Conservation (phyloP, 305 asterid genomes). For the Rubia peregrina region DNA sequence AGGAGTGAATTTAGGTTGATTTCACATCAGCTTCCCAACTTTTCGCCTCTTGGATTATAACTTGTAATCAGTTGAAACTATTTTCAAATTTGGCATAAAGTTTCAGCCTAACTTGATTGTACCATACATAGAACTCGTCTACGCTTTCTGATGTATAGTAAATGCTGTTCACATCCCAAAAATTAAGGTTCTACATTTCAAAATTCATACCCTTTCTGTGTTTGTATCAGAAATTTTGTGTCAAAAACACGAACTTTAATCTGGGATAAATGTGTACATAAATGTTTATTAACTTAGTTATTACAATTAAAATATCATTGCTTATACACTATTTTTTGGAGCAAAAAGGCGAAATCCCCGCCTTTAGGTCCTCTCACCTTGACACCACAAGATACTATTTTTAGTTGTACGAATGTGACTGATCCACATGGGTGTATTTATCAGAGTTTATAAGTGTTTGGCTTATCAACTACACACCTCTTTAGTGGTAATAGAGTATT, state of each 20-base stretch:
- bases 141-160: background rate
- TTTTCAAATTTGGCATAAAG: background rate
- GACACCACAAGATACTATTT: too few species aligned
- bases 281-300: background rate
- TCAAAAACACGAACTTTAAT: background rate
- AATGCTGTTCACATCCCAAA: background rate
- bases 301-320: background rate
- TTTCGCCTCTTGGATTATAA: background rate
- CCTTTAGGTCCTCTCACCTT: too few species aligned
- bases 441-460: too few species aligned
- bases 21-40: background rate
- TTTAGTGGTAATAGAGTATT: too few species aligned
- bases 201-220: too few species aligned
- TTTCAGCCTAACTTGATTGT: background rate
- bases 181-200: too few species aligned
- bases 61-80: background rate
- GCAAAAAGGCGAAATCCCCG: too few species aligned
- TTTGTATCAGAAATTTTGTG: background rate
- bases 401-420: too few species aligned
- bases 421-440: too few species aligned
- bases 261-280: background rate
- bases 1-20: background rate
- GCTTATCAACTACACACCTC: too few species aligned
- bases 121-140: too few species aligned
- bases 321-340: too few species aligned